Evolutionary conservation across 768 basidiomycete genomes (phyloP).

Genomic region (Lactarius quietus): DNA sequence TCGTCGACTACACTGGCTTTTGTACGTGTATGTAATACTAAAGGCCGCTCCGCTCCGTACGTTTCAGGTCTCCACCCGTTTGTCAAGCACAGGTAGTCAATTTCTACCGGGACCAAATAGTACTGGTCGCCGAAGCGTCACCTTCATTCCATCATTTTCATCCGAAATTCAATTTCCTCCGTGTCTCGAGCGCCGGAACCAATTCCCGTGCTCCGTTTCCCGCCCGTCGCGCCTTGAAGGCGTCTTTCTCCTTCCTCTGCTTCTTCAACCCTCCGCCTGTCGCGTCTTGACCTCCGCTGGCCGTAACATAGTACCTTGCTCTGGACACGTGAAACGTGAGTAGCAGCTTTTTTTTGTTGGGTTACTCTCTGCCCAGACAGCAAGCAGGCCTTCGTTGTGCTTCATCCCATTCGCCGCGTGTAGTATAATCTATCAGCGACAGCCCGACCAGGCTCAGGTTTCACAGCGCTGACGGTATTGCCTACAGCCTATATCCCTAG

Average conservation of each 20-base stretch:
- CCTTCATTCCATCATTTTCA: slow-evolving; percentile 22
- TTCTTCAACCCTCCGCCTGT: slow-evolving; percentile 18
- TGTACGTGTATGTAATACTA: slow-evolving; percentile 19
- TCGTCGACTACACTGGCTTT: not conserved
- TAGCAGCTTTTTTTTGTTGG: slow-evolving; percentile 1
- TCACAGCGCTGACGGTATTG: slow-evolving; percentile 1
- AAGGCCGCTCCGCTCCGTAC: slow-evolving; percentile 22
- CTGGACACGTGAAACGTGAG: slow-evolving; percentile 13
- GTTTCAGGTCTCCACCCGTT: slow-evolving; percentile 17
- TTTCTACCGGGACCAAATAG: slow-evolving; percentile 25
- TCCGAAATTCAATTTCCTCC: slow-evolving; percentile 24
- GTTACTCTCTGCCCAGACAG: not conserved
- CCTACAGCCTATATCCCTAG: slow-evolving; percentile 1
- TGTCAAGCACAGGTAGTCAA: slow-evolving; percentile 16
- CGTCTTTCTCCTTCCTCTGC: slow-evolving; percentile 1
- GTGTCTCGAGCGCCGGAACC: slow-evolving; percentile 20
- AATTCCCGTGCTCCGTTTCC: slow-evolving; percentile 12
- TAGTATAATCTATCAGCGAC: not conserved
- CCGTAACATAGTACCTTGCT: not conserved
- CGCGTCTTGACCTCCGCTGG: slow-evolving; percentile 10
- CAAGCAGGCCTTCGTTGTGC: not conserved
- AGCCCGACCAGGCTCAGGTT: slow-evolving; percentile 1
- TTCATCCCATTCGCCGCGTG: not conserved
- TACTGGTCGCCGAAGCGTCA: slow-evolving; percentile 25
- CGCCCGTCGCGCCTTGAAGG: slow-evolving; percentile 12